Conservation (phyloP, 352 stramenopile species). For the Blastocystis sp. region DNA sequence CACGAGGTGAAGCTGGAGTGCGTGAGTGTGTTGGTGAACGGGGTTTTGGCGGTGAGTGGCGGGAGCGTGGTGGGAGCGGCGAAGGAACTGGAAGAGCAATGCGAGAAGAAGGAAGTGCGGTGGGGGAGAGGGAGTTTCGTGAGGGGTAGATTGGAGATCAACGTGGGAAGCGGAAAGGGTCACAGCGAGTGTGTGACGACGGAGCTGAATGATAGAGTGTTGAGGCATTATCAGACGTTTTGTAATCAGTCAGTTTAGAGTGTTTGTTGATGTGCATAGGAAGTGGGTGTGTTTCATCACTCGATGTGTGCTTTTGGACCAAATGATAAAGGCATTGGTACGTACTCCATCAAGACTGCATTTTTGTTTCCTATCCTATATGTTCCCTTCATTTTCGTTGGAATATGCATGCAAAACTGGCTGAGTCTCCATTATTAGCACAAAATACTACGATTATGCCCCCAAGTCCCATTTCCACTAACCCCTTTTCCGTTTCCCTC, state of each 20-base stretch:
- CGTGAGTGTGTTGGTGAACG: conserved; percentile 1
- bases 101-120: not conserved
- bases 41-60: not conserved
- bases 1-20: conserved; percentile 33
- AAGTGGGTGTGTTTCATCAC: too few species aligned
- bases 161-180: not conserved
- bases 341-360: too few species aligned
- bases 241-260: not conserved
- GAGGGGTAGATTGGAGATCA: not conserved
- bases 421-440: too few species aligned
- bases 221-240: conserved; percentile 6
- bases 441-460: too few species aligned
- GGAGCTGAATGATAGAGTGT: conserved; percentile 4
- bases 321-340: too few species aligned
- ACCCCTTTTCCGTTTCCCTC: too few species aligned
- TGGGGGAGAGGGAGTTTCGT: not conserved
- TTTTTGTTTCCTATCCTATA: too few species aligned
- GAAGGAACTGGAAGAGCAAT: not conserved
- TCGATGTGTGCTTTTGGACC: too few species aligned
- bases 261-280: too few species aligned
- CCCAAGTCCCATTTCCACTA: too few species aligned
- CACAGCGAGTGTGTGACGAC: not conserved
- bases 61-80: not conserved
- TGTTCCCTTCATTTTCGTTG: too few species aligned
- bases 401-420: too few species aligned